These are phyloP conservation scores for Verbascum thapsus DNA, from an alignment of 257 asterid genomes.

Conservation along the genomic window DNA sequence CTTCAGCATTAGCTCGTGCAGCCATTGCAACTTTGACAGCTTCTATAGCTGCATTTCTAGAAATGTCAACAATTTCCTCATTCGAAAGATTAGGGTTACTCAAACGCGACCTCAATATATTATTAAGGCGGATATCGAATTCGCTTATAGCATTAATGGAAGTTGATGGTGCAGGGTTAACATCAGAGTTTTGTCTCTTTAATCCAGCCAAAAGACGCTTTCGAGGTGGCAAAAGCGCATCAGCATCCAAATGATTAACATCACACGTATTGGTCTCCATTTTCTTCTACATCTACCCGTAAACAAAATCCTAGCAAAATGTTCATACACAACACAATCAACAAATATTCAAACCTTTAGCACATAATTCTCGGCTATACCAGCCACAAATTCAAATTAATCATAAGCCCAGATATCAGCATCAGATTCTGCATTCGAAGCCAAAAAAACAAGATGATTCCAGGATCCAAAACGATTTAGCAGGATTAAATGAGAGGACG, in stretches of 20 bases:
- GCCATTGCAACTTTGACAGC: slow-evolving; percentile 59
- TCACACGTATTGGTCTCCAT: slow-evolving; percentile 65
- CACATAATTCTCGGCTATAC: slow-evolving; percentile 15
- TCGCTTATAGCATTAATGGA: slow-evolving; percentile 32
- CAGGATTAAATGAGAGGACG: not conserved
- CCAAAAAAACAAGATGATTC: slow-evolving; percentile 12
- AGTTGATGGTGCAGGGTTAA: slow-evolving; percentile 40
- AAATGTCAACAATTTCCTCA: slow-evolving; percentile 62
- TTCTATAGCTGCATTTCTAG: slow-evolving; percentile 60
- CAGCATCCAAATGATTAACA: slow-evolving; percentile 59
- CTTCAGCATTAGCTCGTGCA: slow-evolving; percentile 73
- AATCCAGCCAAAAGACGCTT: slow-evolving; percentile 76
- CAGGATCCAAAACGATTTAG: not conserved
- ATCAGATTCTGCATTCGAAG: slow-evolving; percentile 24
- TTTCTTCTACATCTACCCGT: slow-evolving; percentile 43
- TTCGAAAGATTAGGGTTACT: slow-evolving; percentile 51
- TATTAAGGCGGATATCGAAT: slow-evolving; percentile 44
- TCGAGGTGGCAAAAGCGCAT: slow-evolving; percentile 81
- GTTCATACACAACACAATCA: slow-evolving; percentile 38
- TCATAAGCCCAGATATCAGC: slow-evolving; percentile 21
- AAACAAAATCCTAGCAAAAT: slow-evolving; percentile 32
- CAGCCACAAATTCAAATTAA: not conserved
- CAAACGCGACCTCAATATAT: slow-evolving; percentile 47
- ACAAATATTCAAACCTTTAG: slow-evolving; percentile 32
- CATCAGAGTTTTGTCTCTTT: slow-evolving; percentile 65